Evolutionary conservation across 139 green algal species (phyloP).

Genomic region (Chlorella sp.): DNA sequence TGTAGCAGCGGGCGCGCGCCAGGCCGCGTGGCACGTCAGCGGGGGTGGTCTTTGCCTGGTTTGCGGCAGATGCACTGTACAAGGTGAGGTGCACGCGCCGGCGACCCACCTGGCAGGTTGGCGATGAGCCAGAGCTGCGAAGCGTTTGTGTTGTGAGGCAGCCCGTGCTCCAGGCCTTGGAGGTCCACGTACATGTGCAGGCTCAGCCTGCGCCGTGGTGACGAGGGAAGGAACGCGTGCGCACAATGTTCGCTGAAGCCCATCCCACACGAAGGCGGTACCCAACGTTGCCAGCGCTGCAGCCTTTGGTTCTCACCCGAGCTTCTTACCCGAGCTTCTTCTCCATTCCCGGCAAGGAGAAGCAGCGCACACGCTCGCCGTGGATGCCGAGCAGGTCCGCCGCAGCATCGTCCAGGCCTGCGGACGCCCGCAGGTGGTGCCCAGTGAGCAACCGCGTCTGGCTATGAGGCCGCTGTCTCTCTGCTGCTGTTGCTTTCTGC

Average conservation of each 20-base stretch:
- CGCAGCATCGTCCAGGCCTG: slow-evolving; percentile 5
- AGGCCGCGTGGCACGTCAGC: no score
- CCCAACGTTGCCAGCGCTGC: no score
- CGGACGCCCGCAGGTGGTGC: no score
- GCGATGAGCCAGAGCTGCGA: slow-evolving; percentile 28
- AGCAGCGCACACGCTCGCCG: slow-evolving; percentile 14
- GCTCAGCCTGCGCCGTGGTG: neutral
- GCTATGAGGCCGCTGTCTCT: no score
- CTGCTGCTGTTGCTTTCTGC: no score
- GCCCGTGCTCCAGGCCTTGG: slow-evolving; percentile 17
- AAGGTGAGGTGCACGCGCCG: neutral
- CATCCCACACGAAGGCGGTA: no score
- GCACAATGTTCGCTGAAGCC: neutral
- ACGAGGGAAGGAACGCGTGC: neutral
- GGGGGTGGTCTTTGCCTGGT: no score
- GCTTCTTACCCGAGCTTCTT: slow-evolving; percentile 4
- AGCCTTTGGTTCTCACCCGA: no score
- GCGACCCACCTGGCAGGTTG: slow-evolving; percentile 24
- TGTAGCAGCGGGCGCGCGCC: no score
- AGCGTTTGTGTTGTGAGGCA: slow-evolving; percentile 30
- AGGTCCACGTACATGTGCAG: slow-evolving; percentile 29
- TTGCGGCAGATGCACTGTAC: neutral
- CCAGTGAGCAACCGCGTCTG: no score
- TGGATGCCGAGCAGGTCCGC: slow-evolving; percentile 16
- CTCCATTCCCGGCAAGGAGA: slow-evolving; percentile 1